Evolutionary conservation across 1,139 yeast species (phyloP).

Genomic region (Geotrichum fermentans): DNA sequence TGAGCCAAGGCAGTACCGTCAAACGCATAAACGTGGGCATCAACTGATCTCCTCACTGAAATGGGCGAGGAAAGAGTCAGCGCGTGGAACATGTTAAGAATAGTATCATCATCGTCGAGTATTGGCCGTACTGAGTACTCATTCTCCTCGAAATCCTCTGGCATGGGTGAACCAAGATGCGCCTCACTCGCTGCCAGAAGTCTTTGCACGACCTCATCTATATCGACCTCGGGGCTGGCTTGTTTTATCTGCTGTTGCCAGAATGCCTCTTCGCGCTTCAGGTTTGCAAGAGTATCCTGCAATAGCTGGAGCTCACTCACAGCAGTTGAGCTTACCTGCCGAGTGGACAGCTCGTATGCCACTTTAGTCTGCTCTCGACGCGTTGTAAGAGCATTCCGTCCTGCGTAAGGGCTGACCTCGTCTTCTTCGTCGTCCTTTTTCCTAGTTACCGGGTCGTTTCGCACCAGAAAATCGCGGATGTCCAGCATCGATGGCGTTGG

Average conservation of each 20-base stretch:
- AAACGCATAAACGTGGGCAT: constrained; percentile 2
- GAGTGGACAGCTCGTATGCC: background rate
- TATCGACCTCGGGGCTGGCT: background rate
- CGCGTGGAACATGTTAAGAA: constrained; percentile 25
- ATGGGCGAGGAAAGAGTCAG: constrained; percentile 18
- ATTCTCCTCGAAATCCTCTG: background rate
- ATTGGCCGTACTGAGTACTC: constrained; percentile 1
- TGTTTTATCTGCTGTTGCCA: constrained; percentile 6
- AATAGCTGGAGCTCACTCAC: constrained; percentile 3
- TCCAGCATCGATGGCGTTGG: background rate
- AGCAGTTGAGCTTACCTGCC: background rate
- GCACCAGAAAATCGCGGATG: background rate
- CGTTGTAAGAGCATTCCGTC: background rate
- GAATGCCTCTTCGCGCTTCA: constrained; percentile 15
- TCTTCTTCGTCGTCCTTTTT: constrained; percentile 7
- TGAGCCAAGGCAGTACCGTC: constrained; percentile 14
- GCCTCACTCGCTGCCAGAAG: background rate
- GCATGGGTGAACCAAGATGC: background rate
- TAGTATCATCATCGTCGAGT: constrained; percentile 12
- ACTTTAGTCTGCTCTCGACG: background rate
- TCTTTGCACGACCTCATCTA: background rate
- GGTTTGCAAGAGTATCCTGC: constrained; percentile 11
- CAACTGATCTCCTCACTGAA: constrained; percentile 2
- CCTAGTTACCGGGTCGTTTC: too few species aligned
- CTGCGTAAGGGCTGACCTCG: background rate